Base-by-base conservation (phyloP, 768 basidiomycete genomes). In the Trametes cingulata region DNA sequence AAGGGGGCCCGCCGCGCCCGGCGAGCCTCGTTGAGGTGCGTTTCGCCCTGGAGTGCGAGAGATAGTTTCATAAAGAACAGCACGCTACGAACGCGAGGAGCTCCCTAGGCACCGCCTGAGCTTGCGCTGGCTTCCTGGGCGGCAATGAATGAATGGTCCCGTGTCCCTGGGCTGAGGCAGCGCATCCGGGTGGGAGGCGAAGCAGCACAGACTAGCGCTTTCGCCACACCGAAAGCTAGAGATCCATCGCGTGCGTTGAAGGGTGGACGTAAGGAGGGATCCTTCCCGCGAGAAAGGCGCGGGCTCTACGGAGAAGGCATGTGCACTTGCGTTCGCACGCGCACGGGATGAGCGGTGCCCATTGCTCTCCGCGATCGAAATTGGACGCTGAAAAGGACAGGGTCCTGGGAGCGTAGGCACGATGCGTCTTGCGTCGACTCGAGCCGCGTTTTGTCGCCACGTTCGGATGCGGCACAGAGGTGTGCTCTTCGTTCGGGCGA, bases 101-200 rank as follows among this genome's bases (percentile, higher is more conserved):
- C 56, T 49, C 39, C 46, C 56, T 39, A 57, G 56, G 56, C 56
- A 57, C 56, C 56, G 56, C 56, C 25, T 39, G 56, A 42, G 47
- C 24, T 41, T 19, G 39, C 27, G 36, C 27, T 25, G 47, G 35
- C 36, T 49, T 48, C 46, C 22, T 35, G 42, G 42, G 25, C 20
- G 36, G 56, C 47, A 57, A 24, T 9, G 37, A 57, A 25, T 57
- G 47, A 57, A 49, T 49, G 39, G 39, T 12, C 39, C 39, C 27
- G 24, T 22, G 47, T 15, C 37, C 35, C 42, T 27, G 56, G 27
- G 39, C 24, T 22, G 25, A 20, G 17, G 56, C 6, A 57, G 39
- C 39, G 56, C 56, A 49, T 47, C 47, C 56, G 56, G 39, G 35
- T 12, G 46, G 40, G 55, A 24, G 15, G 19, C 47, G 56, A 57